Conservation (phyloP, 2,329 filamentous ascomycete genomes). For the Alternaria sp. region DNA sequence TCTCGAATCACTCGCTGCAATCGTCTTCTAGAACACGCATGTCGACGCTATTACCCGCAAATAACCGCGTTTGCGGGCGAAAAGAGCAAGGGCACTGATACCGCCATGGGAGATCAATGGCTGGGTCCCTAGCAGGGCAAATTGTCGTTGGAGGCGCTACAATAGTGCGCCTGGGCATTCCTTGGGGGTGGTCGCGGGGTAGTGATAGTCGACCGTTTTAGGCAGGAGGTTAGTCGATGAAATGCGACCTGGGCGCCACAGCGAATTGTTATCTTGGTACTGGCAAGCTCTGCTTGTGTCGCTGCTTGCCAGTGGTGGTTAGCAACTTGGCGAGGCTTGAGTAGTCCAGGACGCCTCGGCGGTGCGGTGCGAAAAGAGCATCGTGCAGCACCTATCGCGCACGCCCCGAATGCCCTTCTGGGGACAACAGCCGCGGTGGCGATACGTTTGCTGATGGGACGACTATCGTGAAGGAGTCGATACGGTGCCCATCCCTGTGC, state of each 20-base stretch:
- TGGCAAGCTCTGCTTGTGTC: conserved; percentile 23
- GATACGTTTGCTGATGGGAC: conserved; percentile 22
- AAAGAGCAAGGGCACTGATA: conserved; percentile 15
- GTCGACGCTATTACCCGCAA: conserved; percentile 7
- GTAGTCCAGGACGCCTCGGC: conserved; percentile 16
- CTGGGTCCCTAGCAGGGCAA: conserved; percentile 1
- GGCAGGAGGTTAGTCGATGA: conserved; percentile 17
- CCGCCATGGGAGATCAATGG: background rate
- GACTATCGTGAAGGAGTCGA: conserved; percentile 7
- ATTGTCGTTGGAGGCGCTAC: conserved; percentile 15
- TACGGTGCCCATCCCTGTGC: conserved; percentile 16
- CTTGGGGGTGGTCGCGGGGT: conserved; percentile 19
- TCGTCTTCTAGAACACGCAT: background rate
- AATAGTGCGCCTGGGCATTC: conserved; percentile 12
- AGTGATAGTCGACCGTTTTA: conserved; percentile 15
- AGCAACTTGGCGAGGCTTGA: conserved; percentile 28
- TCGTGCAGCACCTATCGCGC: conserved; percentile 14
- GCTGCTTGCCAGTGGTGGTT: conserved; percentile 20
- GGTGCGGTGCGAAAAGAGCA: conserved; percentile 23
- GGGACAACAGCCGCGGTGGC: conserved; percentile 32
- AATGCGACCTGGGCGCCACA: conserved; percentile 19
- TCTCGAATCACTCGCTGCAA: background rate
- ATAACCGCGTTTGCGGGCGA: conserved; percentile 6
- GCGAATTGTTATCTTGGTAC: conserved; percentile 20
- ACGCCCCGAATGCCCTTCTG: conserved; percentile 12